Evolutionary conservation across 805 yeast genomes (phyloP).

Genomic region (Schizosaccharomyces cryophilus): DNA sequence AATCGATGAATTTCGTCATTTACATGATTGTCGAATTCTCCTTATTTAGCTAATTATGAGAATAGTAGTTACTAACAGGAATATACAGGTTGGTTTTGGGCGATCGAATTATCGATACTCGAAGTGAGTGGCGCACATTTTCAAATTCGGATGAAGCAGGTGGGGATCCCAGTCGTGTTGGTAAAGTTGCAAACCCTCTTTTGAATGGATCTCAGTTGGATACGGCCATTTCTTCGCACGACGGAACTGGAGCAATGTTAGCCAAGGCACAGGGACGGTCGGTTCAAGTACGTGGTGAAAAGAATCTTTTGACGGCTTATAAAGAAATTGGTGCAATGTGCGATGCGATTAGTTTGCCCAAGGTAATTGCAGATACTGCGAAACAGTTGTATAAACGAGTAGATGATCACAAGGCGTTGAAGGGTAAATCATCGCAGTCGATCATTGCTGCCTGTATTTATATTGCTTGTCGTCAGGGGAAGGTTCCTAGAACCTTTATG

Average conservation of each 20-base stretch:
- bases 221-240: conserved; percentile 71
- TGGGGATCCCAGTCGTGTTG: conserved; percentile 97
- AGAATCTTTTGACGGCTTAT: conserved; percentile 68
- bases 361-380: conserved; percentile 90
- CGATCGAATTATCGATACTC: conserved; percentile 74
- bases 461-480: conserved; percentile 82
- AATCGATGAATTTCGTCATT: not conserved
- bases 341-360: conserved; percentile 85
- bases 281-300: conserved; percentile 66
- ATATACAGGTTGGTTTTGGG: conserved; percentile 38
- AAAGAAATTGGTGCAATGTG: conserved; percentile 85
- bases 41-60: not conserved
- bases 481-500: conserved; percentile 80
- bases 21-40: not conserved
- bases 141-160: conserved; percentile 81
- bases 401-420: conserved; percentile 58
- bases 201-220: conserved; percentile 78
- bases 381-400: conserved; percentile 86
- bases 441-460: conserved; percentile 92
- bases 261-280: conserved; percentile 73
- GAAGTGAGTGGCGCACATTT: conserved; percentile 97
- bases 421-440: conserved; percentile 79
- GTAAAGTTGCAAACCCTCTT: conserved; percentile 84
- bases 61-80: too few species aligned
- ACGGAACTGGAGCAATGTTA: conserved; percentile 50